Conservation (phyloP, 495 filamentous ascomycete species). For the Friedmanniomyces simplex region DNA sequence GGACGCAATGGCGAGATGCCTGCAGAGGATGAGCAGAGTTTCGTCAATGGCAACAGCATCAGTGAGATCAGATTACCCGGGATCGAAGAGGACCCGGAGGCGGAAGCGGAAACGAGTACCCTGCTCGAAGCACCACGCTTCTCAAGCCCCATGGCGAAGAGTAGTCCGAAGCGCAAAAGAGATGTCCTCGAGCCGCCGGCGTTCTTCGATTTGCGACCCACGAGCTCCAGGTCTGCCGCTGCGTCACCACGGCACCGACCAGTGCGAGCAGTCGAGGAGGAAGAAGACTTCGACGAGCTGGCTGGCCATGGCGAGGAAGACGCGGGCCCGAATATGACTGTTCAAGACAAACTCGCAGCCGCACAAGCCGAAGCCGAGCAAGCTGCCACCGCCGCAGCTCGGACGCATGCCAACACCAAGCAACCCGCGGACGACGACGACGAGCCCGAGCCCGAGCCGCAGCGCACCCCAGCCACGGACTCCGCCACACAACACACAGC, state of each 20-base stretch:
- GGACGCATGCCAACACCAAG: neutral
- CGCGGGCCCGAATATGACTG: constrained; percentile 16
- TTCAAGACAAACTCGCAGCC: constrained; percentile 33
- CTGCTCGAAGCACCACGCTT: neutral
- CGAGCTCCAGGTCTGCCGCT: neutral
- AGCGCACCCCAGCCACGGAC: neutral
- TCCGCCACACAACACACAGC: neutral
- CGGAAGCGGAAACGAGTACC: constrained; percentile 1
- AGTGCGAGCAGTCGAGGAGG: neutral
- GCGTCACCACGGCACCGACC: neutral
- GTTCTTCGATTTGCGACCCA: constrained; percentile 18
- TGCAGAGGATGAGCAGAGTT: constrained; percentile 10
- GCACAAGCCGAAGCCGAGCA: constrained; percentile 33
- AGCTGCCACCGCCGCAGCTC: constrained; percentile 21
- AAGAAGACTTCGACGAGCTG: constrained; percentile 17
- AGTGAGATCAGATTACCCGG: constrained; percentile 26
- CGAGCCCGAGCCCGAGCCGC: neutral
- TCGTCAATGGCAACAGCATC: constrained; percentile 18
- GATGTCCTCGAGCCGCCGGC: constrained; percentile 15
- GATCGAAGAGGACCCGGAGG: neutral
- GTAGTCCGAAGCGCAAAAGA: constrained; percentile 17
- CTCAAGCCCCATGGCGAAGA: neutral
- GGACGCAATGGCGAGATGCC: neutral
- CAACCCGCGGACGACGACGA: neutral
- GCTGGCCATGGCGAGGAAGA: constrained; percentile 1